Evolutionary conservation across 441 rosid genomes (phyloP).

Genomic region (Breynia disticha): DNA sequence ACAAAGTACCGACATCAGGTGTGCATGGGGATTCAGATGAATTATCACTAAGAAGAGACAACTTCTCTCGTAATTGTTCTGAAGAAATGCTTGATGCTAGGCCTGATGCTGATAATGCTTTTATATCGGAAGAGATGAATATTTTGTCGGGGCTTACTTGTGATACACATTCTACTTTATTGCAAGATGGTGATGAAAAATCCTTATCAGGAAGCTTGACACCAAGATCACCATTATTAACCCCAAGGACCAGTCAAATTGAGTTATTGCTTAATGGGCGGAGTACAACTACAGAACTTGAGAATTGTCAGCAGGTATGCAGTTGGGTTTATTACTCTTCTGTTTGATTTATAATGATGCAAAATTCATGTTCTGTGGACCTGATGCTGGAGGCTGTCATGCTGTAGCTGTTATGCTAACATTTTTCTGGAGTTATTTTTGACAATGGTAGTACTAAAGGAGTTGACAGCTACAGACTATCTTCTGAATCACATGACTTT

Average conservation of each 20-base stretch:
- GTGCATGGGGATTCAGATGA: conserved; percentile 39
- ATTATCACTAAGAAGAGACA: conserved; percentile 27
- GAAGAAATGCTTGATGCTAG: conserved; percentile 48
- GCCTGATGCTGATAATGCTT: conserved; percentile 44
- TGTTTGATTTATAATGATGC: background rate
- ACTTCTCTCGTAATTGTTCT: conserved; percentile 37
- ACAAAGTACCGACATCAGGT: conserved; percentile 28
- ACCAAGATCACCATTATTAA: conserved; percentile 75
- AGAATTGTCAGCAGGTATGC: conserved; percentile 73
- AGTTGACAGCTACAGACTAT: too few relatives aligned
- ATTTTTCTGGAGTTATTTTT: too few relatives aligned
- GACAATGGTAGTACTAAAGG: too few relatives aligned
- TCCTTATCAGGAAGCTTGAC: conserved; percentile 79
- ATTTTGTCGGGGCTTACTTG: conserved; percentile 36
- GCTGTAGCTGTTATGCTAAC: too few relatives aligned
- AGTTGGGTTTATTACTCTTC: conserved; percentile 4
- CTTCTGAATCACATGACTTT: too few relatives aligned
- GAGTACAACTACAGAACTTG: conserved; percentile 73
- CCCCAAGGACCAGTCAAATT: conserved; percentile 72
- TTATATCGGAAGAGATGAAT: conserved; percentile 41
- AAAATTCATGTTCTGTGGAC: too few relatives aligned
- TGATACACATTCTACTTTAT: conserved; percentile 24
- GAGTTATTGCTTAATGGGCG: conserved; percentile 67
- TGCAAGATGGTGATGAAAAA: conserved; percentile 39
- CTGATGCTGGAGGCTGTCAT: too few relatives aligned